phyloP scores from a whole-genome alignment of 2,329 filamentous ascomycete genomes.

The Ophiostoma ulmi region DNA sequence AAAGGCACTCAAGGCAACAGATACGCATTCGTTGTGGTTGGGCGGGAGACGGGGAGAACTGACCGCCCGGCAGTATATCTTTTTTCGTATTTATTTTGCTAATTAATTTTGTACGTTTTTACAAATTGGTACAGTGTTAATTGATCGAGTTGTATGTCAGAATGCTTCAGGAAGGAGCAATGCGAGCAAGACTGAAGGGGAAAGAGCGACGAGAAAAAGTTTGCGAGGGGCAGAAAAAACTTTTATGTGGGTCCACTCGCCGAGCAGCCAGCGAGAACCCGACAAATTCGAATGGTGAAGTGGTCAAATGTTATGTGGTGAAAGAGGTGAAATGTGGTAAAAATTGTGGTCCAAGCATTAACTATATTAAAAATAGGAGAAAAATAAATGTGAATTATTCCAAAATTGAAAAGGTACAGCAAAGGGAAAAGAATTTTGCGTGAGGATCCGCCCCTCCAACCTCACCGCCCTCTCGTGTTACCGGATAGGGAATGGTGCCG shows the following conservation, averaged over 20 bases:
- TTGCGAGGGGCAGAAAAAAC: constrained; percentile 27
- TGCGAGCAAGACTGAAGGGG: not conserved
- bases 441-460: constrained; percentile 20
- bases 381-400: not conserved
- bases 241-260: constrained; percentile 26
- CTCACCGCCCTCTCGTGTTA: constrained; percentile 27
- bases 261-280: constrained; percentile 17
- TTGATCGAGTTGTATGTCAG: not conserved
- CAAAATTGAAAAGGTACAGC: not conserved
- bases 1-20: not conserved
- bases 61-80: not conserved
- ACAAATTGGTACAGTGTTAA: not conserved
- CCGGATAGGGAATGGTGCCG: constrained; percentile 20
- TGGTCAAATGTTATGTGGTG: not conserved
- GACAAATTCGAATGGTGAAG: constrained; percentile 16
- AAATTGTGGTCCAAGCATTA: constrained; percentile 11
- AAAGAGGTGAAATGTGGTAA: constrained; percentile 11
- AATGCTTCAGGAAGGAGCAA: not conserved
- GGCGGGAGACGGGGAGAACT: not conserved
- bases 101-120: not conserved
- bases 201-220: constrained; percentile 10
- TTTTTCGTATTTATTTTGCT: not conserved
- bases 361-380: not conserved
- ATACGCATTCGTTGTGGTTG: constrained; percentile 3
- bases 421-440: constrained; percentile 22